These are phyloP conservation scores for Pythium vanterpoolii DNA, from an alignment of 352 stramenopile species.

Conservation along the genomic window DNA sequence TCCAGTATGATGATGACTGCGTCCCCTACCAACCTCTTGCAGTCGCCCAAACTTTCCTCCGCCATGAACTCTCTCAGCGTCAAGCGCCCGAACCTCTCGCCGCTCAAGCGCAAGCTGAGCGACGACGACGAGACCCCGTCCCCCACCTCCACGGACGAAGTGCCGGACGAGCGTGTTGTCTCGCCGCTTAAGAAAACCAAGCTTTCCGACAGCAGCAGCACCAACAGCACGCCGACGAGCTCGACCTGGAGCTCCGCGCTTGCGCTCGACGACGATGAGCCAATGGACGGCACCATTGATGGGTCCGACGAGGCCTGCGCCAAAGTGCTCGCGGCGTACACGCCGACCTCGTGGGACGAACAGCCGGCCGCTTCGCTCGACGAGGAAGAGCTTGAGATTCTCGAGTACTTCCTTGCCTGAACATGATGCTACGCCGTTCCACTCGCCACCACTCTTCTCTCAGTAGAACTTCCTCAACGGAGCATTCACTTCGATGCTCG, in stretches of 20 bases:
- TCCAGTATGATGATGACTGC: slow-evolving; percentile 25
- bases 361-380: slow-evolving; percentile 2
- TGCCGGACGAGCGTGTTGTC: slow-evolving; percentile 12
- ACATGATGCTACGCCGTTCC: neutral
- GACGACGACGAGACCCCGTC: slow-evolving; percentile 14
- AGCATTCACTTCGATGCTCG: too few species aligned
- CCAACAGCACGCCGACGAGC: neutral
- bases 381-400: slow-evolving; percentile 17
- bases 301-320: slow-evolving; percentile 18
- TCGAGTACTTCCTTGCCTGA: slow-evolving; percentile 23
- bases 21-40: slow-evolving; percentile 15
- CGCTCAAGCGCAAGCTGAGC: slow-evolving; percentile 51
- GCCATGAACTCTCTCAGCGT: slow-evolving; percentile 27
- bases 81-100: slow-evolving; percentile 39
- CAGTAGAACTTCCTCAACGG: neutral
- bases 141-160: slow-evolving; percentile 12
- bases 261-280: slow-evolving; percentile 5
- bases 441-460: neutral
- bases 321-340: slow-evolving; percentile 18
- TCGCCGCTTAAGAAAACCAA: slow-evolving; percentile 21
- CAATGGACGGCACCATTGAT: slow-evolving; percentile 1
- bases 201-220: neutral
- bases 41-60: slow-evolving; percentile 24
- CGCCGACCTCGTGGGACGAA: slow-evolving; percentile 1
- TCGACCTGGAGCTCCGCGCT: slow-evolving; percentile 4